These are phyloP conservation scores for Bothriochloa decipiens DNA, from an alignment of 176 grass and related monocot species.

Conservation along the genomic window DNA sequence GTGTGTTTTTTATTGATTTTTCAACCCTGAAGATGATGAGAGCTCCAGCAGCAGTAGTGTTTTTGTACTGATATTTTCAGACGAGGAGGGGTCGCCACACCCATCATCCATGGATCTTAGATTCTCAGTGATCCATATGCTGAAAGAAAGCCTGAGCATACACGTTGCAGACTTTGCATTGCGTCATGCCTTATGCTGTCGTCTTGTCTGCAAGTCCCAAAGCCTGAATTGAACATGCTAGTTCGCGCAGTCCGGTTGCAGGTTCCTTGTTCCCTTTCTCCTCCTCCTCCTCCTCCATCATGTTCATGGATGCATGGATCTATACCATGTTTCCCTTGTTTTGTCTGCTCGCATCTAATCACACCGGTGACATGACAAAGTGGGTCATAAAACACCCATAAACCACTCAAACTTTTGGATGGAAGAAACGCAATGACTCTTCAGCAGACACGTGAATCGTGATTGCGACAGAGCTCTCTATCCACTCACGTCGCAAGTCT, in stretches of 20 bases:
- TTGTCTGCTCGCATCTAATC: not conserved
- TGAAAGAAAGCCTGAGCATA: not conserved
- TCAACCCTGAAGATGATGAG: not conserved
- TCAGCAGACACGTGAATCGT: not conserved
- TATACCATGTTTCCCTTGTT: not conserved
- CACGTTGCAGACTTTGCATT: not conserved
- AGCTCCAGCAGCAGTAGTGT: not conserved
- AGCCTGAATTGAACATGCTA: too few species aligned
- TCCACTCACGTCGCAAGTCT: too few species aligned
- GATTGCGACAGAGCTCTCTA: too few species aligned
- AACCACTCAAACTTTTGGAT: not conserved
- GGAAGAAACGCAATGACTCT: not conserved
- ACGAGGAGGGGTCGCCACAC: not conserved
- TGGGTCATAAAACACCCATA: not conserved
- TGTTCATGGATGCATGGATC: not conserved
- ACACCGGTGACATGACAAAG: not conserved
- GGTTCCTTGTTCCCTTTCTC: conserved; percentile 17
- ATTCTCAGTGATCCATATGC: not conserved
- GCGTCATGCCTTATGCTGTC: not conserved
- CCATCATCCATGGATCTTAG: not conserved
- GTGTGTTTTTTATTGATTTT: not conserved
- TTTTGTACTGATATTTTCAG: not conserved
- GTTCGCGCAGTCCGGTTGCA: too few species aligned
- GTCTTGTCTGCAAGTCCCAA: not conserved
- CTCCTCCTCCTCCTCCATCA: not conserved